Evolutionary conservation across 257 asterid species (phyloP).

Genomic region (Pogostemon cablin): DNA sequence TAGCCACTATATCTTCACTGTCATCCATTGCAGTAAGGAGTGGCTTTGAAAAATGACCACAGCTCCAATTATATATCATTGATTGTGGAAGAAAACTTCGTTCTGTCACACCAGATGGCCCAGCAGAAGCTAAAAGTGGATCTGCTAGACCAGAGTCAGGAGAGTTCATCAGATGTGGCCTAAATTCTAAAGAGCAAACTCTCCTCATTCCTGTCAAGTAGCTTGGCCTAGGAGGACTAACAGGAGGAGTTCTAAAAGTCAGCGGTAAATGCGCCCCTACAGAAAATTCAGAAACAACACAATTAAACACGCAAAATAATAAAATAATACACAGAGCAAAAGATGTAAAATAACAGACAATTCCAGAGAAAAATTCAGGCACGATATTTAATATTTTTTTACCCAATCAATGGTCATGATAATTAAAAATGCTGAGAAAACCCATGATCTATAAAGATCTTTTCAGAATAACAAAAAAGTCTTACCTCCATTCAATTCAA

Average conservation of each 20-base stretch:
- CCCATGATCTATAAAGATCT: not conserved
- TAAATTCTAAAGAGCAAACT: constrained; percentile 92
- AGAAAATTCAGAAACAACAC: constrained; percentile 24
- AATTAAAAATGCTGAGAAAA: constrained; percentile 19
- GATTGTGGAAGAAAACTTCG: constrained; percentile 97
- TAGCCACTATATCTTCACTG: constrained; percentile 71
- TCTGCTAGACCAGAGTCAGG: constrained; percentile 97
- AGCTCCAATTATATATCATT: constrained; percentile 91
- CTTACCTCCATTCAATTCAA: constrained; percentile 92
- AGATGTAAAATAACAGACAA: not conserved
- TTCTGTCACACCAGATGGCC: constrained; percentile 72
- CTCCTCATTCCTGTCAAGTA: constrained; percentile 91
- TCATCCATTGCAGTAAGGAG: constrained; percentile 90
- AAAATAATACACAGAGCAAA: constrained; percentile 10
- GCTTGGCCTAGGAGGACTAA: constrained; percentile 97
- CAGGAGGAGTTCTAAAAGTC: constrained; percentile 98
- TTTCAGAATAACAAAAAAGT: not conserved
- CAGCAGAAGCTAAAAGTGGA: constrained; percentile 85
- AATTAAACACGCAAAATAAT: not conserved
- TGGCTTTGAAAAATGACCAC: constrained; percentile 97
- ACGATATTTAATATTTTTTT: not conserved
- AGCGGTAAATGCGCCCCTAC: constrained; percentile 79
- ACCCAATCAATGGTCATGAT: not conserved
- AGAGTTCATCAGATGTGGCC: constrained; percentile 86
- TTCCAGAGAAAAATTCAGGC: constrained; percentile 1